Evolutionary conservation across 2,329 filamentous ascomycete genomes (phyloP).

Genomic region (Alternaria triticina): DNA sequence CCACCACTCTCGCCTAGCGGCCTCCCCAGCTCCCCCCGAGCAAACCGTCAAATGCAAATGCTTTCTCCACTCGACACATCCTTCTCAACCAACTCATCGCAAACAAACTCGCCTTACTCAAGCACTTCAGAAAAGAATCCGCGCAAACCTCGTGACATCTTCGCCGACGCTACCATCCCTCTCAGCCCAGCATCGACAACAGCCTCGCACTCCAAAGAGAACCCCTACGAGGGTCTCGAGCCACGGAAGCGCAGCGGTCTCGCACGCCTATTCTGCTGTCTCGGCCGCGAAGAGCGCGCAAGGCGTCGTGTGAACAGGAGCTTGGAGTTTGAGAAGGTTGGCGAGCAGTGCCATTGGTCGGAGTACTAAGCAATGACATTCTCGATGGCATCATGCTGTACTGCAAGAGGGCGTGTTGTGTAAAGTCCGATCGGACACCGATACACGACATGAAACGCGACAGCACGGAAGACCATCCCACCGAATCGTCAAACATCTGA

Average conservation of each 20-base stretch:
- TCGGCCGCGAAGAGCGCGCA: constrained; percentile 41
- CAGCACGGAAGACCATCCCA: neutral
- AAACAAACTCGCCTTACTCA: constrained; percentile 22
- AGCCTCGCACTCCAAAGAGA: constrained; percentile 17
- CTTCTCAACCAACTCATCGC: constrained; percentile 13
- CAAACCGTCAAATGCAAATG: constrained; percentile 22
- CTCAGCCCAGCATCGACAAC: constrained; percentile 35
- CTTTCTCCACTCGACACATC: constrained; percentile 33
- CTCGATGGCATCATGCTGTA: neutral
- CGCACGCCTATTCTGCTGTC: constrained; percentile 43
- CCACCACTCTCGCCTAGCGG: constrained; percentile 25
- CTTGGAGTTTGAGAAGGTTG: constrained; percentile 41
- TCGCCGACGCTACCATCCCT: constrained; percentile 44
- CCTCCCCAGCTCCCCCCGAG: constrained; percentile 34
- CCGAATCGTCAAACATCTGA: constrained; percentile 9
- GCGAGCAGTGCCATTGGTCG: constrained; percentile 40
- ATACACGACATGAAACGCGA: constrained; percentile 3
- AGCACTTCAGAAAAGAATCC: constrained; percentile 21
- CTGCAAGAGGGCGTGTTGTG: neutral
- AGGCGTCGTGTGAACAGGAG: constrained; percentile 24
- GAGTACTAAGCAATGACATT: constrained; percentile 26
- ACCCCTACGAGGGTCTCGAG: constrained; percentile 32
- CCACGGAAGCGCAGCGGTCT: constrained; percentile 39
- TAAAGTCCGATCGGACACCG: neutral
- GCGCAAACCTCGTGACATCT: constrained; percentile 31